Evolutionary conservation across 2,329 filamentous ascomycete species (phyloP), one percentile per base, ranked within the genome.

Genomic region (Colletotrichum sansevieriae): DNA sequence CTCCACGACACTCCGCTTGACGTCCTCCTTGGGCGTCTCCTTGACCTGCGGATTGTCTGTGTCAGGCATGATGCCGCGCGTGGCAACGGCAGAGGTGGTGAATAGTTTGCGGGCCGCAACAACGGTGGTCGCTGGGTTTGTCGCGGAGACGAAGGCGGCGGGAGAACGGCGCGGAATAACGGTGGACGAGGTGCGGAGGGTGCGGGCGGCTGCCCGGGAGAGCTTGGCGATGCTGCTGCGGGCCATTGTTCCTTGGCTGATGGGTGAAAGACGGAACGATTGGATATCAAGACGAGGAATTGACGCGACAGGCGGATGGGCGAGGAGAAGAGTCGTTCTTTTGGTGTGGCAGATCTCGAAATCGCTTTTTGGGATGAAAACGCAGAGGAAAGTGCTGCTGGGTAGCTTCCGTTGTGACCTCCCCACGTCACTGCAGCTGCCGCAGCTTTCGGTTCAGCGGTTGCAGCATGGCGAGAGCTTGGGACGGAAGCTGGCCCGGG

Each of bases 61-160:
- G 70, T 88, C 84, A n/a, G 90, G 89, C 70, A 86, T 86, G 73
- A 91, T 84, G 69, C 87, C 87, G 74, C 85, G 82, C 73, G 71
- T 60, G n/a, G 70, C 67, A 29, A 70, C 58, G 20, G 74, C 37
- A 11, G 75, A 75, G 35, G 77, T 75, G 22, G 77, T 78, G 69
- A 82, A 77, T 49, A 70, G 70, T 43, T 73, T 75, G 41, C 73
- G 76, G 6, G 72, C 39, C 15, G 61, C 51, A 35, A 56, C 2
- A 3, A 67, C 12, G 22, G 49, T n/a, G 12, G 73, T 5, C 8
- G 55, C 33, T 15, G 62, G 49, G 41, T 61, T 68, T 44, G 60
- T 55, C 44, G 70, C 41, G 65, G 70, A 18, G 35, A 49, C 44
- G 52, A 60, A 44, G 43, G 37, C 47, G 57, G 51, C 47, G 57